Percentiles rank a stretch among this genome's conserved stretches.
Evolutionary conservation across 371 early-diverging fungal genomes (phyloP).

Genomic region (Apophysomyces trapeziformis): DNA sequence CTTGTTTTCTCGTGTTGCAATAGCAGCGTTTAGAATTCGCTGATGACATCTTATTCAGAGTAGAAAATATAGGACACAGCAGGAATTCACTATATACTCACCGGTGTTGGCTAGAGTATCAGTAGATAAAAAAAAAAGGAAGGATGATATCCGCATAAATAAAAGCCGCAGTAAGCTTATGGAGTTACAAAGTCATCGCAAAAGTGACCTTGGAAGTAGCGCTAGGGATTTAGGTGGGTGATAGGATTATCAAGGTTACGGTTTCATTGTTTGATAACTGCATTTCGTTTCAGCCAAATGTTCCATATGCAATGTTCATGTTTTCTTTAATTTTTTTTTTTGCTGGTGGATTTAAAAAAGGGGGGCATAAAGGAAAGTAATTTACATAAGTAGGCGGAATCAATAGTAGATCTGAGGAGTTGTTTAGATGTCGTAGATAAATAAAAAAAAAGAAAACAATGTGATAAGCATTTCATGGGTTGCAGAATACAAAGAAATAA

Average conservation of each 20-base stretch:
- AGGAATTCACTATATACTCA: too few species aligned
- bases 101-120: too few species aligned
- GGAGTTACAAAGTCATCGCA: too few species aligned
- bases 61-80: too few species aligned
- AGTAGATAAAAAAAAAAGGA: too few species aligned
- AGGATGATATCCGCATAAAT: too few species aligned
- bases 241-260: too few species aligned
- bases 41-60: background rate
- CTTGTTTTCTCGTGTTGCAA: too few species aligned
- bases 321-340: slow-evolving; percentile 4
- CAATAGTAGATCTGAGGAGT: slow-evolving; percentile 9
- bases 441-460: slow-evolving; percentile 11
- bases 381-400: slow-evolving; percentile 17
- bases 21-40: background rate
- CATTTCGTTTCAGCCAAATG: background rate
- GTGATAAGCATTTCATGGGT: slow-evolving; percentile 3
- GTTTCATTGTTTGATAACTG: background rate
- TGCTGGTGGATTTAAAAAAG: background rate
- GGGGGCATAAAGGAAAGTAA: slow-evolving; percentile 10
- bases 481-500: slow-evolving; percentile 13
- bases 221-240: too few species aligned
- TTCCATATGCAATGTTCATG: slow-evolving; percentile 11
- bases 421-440: slow-evolving; percentile 6
- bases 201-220: too few species aligned
- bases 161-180: too few species aligned